Evolutionary conservation across 495 filamentous ascomycete genomes (phyloP), one percentile per base, ranked within the genome.

Genomic region (Penicillium coffeae): DNA sequence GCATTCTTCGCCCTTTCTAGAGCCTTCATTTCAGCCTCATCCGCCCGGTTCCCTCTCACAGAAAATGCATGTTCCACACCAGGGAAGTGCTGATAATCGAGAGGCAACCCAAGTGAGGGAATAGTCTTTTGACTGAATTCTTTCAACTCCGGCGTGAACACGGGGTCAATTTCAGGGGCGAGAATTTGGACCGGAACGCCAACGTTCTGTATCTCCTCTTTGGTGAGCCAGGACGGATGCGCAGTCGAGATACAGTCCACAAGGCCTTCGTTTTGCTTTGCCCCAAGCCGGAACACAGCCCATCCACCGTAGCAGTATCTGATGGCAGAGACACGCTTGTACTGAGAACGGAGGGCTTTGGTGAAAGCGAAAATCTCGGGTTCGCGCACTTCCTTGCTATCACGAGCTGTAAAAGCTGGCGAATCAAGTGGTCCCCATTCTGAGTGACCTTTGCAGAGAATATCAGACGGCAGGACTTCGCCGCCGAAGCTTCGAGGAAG

Each of bases 1-100:
- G 56, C 52, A 50, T 52, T 47, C 42, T 50, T 59, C 8, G 45
- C 52, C 30, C 48, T 52, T 30, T 43, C 48, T 30, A 55, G 13
- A 3, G 45, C 56, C 33, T 38, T 52, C 42, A 34, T 47, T 38
- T 59, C 56, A 16, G 48, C 48, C 27, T 45, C 40, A 30, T 74
- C 58, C 13, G 55, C 57, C 41, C 51, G 58, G 59, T 81, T 62
- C 2, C 76, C 78, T 14, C 77, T 58, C 1, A 70, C 47, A 3
- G 77, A 59, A 51, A 69, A 79, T 2, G 62, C 72, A 65, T 86
- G 83, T 49, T 51, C 56, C 14, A 81, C 47, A 2, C 75, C 77
- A 0, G 79, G 73, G 47, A 81, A 83, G 51, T 80, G 70, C 59
- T 74, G 70, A 58, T 81, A 85, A 38, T 82, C 78, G 58, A 76